Conservation (phyloP, 225 moss, liverwort and hornwort genomes). For the Ulota crispa region DNA sequence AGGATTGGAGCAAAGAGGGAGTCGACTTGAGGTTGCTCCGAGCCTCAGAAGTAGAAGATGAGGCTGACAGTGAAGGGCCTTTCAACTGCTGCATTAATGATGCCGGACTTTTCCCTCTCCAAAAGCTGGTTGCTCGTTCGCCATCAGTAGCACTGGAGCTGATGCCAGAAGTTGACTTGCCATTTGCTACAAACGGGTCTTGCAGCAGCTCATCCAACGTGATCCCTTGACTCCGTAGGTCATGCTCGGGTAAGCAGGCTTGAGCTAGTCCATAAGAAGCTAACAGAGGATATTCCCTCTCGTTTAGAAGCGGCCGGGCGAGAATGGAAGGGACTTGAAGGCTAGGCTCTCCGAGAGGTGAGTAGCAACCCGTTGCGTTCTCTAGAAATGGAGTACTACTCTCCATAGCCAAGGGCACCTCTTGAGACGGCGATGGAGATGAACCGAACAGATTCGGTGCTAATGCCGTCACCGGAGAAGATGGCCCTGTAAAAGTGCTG, state of each 20-base stretch:
- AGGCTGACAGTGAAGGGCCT: conserved; percentile 34
- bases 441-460: conserved; percentile 20
- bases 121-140: conserved; percentile 20
- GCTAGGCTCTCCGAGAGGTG: conserved; percentile 20
- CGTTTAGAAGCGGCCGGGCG: background rate
- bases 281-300: conserved; percentile 22
- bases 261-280: conserved; percentile 24
- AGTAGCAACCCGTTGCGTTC: conserved; percentile 9
- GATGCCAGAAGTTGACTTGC: conserved; percentile 10
- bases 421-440: conserved; percentile 23
- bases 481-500: conserved; percentile 12
- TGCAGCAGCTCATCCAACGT: conserved; percentile 33
- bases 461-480: conserved; percentile 18
- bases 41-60: conserved; percentile 33
- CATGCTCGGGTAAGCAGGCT: background rate
- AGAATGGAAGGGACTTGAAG: conserved; percentile 13
- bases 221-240: background rate
- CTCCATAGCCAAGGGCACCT: conserved; percentile 24
- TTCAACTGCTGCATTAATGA: conserved; percentile 44
- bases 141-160: background rate
- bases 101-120: conserved; percentile 46
- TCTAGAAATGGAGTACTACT: background rate
- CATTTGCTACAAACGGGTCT: conserved; percentile 6
- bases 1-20: conserved; percentile 7
- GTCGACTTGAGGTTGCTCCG: conserved; percentile 14